Percentiles rank a stretch among this genome's conserved stretches.
phyloP scores from a whole-genome alignment of 306 rosid genomes.

The Casuarina cunninghamiana region DNA sequence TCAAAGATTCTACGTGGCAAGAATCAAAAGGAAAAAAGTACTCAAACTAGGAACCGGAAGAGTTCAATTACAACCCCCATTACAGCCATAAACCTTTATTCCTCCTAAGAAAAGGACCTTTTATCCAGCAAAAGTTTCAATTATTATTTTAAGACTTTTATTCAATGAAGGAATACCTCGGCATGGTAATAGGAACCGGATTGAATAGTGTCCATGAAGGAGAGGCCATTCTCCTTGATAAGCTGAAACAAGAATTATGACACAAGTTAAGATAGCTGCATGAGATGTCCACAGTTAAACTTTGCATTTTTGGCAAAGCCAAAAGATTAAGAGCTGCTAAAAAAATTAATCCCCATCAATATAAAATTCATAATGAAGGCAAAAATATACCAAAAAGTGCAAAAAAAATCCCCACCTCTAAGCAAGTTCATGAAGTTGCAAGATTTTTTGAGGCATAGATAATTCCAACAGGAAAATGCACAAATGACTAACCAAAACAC shows the following conservation, averaged over 20 bases:
- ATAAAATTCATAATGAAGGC: neutral
- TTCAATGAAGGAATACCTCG: conserved; percentile 46
- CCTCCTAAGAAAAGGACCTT: neutral
- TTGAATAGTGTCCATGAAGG: conserved; percentile 39
- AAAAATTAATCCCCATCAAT: neutral
- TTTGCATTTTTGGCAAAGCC: neutral
- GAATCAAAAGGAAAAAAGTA: neutral
- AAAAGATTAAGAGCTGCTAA: neutral
- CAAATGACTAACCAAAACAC: neutral
- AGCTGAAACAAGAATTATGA: conserved; percentile 40
- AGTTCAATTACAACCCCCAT: neutral
- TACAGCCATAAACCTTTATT: neutral
- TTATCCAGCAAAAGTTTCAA: neutral
- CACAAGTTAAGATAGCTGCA: conserved; percentile 19
- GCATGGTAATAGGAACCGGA: conserved; percentile 42
- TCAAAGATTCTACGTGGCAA: neutral
- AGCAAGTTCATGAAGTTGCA: neutral
- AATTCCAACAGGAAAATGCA: neutral
- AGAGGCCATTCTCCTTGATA: conserved; percentile 39
- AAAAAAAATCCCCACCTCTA: neutral
- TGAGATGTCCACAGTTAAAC: conserved; percentile 13
- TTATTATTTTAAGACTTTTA: neutral
- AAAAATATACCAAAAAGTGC: neutral
- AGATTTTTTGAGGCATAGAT: neutral
- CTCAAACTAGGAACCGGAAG: neutral